Evolutionary conservation across 805 yeast species (phyloP).

Genomic region (Pichia insulana): DNA sequence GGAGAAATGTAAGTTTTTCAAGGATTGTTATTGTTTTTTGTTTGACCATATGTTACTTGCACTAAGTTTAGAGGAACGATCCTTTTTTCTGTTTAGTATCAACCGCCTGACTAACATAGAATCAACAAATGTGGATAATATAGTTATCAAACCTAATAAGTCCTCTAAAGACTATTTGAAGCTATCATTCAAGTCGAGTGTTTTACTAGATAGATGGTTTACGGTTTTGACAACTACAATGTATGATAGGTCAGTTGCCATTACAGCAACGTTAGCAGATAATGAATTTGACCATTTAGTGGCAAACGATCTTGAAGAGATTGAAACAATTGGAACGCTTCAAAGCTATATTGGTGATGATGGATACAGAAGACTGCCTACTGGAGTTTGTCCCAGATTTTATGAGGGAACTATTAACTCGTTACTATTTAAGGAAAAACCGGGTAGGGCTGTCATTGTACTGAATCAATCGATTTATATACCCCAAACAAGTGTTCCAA

Average conservation of each 20-base stretch:
- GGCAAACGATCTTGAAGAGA: background rate
- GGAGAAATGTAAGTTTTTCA: background rate
- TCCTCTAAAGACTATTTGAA: background rate
- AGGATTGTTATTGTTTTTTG: conserved; percentile 21
- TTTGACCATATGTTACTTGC: conserved; percentile 21
- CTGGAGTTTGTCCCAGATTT: conserved; percentile 24
- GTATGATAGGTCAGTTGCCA: conserved; percentile 16
- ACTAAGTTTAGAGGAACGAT: conserved; percentile 7
- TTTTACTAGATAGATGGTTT: conserved; percentile 25
- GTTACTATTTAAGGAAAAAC: conserved; percentile 19
- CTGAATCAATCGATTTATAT: conserved; percentile 22
- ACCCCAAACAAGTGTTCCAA: conserved; percentile 15
- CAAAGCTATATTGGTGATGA: conserved; percentile 6
- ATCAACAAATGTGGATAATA: conserved; percentile 2
- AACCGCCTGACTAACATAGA: conserved; percentile 14
- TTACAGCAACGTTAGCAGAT: conserved; percentile 22
- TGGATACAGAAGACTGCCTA: conserved; percentile 10
- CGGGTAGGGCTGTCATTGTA: conserved; percentile 21
- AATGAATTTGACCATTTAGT: conserved; percentile 17
- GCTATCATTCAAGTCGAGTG: conserved; percentile 1
- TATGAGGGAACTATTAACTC: conserved; percentile 24
- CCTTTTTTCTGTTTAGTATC: conserved; percentile 11
- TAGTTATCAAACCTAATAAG: conserved; percentile 7
- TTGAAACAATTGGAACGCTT: background rate
- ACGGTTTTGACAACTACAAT: conserved; percentile 20